Evolutionary conservation across 345 rosid genomes (phyloP), one percentile per base, ranked within the genome.

Genomic region (Rhizophora mangle): DNA sequence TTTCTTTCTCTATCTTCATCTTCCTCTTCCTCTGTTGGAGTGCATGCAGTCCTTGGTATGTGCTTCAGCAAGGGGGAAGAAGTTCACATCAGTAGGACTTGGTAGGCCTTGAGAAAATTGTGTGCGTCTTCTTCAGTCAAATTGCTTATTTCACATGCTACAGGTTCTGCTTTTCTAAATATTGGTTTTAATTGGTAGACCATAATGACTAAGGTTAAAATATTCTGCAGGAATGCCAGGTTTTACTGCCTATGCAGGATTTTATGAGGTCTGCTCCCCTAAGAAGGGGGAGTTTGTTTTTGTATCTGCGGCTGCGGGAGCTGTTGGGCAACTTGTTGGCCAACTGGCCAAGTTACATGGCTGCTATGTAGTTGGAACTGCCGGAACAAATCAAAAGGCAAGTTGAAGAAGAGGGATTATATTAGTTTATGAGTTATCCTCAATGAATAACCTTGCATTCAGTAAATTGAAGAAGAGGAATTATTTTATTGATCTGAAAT

Each of bases 301-400:
- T 63, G 87, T 89, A 39, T 89, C 92, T 70, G 92, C 92, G 0
- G 90, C 90, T 67, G 82, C 92, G 2, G 92, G 94, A 56, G 94
- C 94, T 1, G 91, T 86, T 8, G 93, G 94, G 26, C 94, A 88
- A 68, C 89, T 88, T 77, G 92, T 87, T 64, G 95, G 95, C 27
- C 95, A 89, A 76, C 78, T 89, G 18, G 92, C 96, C 66, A 87
- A 89, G 78, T 68, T 87, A 65, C 84, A 85, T 20, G 96, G 96
- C 31, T 89, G 96, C 80, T 79, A 80, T 37, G 87, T 87, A 16
- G 92, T 87, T 82, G 96, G 96, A 24, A 85, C 88, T 36, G 90
- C 89, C 5, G 92, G 96, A 57, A 82, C 83, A 39, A 72, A 69
- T 27, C 81, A 73, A 64, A 89, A 89, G 82, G 92, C 84, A 60